Evolutionary conservation across 225 moss, liverwort and hornwort genomes (phyloP), one percentile per base, ranked within the genome.

Genomic region (Anthoceros angustus): DNA sequence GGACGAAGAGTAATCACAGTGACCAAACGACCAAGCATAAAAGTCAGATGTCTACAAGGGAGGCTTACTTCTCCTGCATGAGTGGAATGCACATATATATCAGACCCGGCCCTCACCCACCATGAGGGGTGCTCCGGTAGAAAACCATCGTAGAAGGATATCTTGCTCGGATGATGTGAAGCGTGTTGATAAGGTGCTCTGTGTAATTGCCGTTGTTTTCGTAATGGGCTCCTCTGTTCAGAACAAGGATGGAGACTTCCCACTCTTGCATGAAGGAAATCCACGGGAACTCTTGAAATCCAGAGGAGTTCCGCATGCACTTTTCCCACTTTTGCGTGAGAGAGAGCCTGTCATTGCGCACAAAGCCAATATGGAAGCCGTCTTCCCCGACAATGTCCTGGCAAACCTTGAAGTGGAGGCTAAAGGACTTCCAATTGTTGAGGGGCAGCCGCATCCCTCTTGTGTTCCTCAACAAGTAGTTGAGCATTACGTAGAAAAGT

Each of bases 401-500:
- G 40, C 78, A 72, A 20, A 80, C 77, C 14, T 55, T 55, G 55
- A 55, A 55, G 55, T 12, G 55, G 16, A 55, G 6, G 6, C 70
- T 43, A 63, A 75, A 77, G 12, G 62, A 70, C 43, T 76, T 70
- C 9, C 66, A 63, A 2, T 76, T 74, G 7, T 71, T 67, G 42
- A 83, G 80, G 10, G 80, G 73, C 10, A 75, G 74, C 62, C 78
- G 76, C 55, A 55, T 23, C 55, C 76, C 75, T 15, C 72, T 71
- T 41, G 78, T 26, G 26, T 76, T 62, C 8, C 71, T 67, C 14
- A 77, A 55, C 20, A 83, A 43, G 63, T 77, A 66, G 62, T 83
- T 83, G 62, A 80, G 72, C 62, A 80, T 76, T 21, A 78, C 76
- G 74, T 80, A 75, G 72, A 80, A 80, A 2, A 74, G 15, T 66